Percentiles rank a stretch among this genome's conserved stretches.
Conservation (phyloP, 805 yeast genomes). For the Metschnikowia kofuensis region DNA sequence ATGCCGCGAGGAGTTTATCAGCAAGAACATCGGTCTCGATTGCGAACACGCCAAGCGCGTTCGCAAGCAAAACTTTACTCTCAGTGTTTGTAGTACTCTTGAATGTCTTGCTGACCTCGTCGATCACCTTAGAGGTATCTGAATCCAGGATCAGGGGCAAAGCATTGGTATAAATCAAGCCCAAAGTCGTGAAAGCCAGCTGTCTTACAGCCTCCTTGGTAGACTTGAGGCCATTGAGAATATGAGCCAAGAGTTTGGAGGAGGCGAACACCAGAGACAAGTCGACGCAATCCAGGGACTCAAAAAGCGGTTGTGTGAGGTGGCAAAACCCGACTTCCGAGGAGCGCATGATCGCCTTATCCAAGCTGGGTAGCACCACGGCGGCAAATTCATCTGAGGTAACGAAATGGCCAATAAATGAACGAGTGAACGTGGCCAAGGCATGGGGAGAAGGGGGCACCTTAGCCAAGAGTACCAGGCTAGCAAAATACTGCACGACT, state of each 20-base stretch:
- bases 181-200: constrained; percentile 41
- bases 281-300: constrained; percentile 29
- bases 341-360: constrained; percentile 72
- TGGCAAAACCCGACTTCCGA: constrained; percentile 66
- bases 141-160: constrained; percentile 15
- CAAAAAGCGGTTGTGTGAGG: constrained; percentile 51
- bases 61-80: constrained; percentile 53
- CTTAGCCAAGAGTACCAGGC: constrained; percentile 47
- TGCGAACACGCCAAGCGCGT: constrained; percentile 38
- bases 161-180: constrained; percentile 20
- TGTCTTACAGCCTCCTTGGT: constrained; percentile 63
- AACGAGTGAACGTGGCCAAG: constrained; percentile 36
- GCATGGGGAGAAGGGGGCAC: constrained; percentile 33
- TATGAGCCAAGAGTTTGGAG: constrained; percentile 47
- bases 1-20: constrained; percentile 35
- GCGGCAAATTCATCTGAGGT: constrained; percentile 33
- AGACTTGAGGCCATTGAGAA: constrained; percentile 60
- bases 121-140: constrained; percentile 37
- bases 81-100: constrained; percentile 63
- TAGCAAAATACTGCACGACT: constrained; percentile 26
- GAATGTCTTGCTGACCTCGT: constrained; percentile 54
- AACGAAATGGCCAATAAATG: constrained; percentile 45
- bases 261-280: constrained; percentile 35
- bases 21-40: constrained; percentile 16
- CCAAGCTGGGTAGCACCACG: constrained; percentile 56